Evolutionary conservation across 2,329 filamentous ascomycete genomes (phyloP), one percentile per base, ranked within the genome.

Genomic region (Penicillium sp.): DNA sequence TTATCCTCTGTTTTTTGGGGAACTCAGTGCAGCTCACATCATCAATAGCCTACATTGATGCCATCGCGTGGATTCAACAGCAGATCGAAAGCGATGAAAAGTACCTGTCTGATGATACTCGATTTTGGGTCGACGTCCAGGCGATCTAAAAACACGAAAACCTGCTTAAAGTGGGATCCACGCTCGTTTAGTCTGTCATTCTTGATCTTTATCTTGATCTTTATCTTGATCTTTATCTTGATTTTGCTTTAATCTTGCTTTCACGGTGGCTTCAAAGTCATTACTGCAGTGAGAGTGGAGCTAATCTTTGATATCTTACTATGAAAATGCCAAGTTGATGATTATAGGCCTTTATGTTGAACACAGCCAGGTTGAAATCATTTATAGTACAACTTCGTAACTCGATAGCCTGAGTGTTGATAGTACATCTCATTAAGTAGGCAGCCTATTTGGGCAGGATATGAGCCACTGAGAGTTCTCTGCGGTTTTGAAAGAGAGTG

Each of bases 91-190:
- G 63, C 29, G 50, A 65, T 26, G 6, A 53, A 2, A 63, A 58
- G 55, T 70, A 72, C 47, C 56, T 61, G 51, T 66, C 55, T 45
- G 71, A 73, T 52, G 69, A 73, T 64, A 72, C 70, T 47, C 64
- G 71, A 5, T 72, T 72, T 58, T 73, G 65, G 67, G 69, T 70
- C 8, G 29, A 56, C 5, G 53, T 56, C 11, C 53, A 44, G 8
- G 41, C 53, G 54, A 60, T 60, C 19, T 30, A 53, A 23, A 26
- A 15, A 2, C 8, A 26, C 3, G 26, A 26, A 15, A 5, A 1
- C 35, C 35, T 17, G 35, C 35, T 5, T 15, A 9, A 15, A 41
- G 8, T 5, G 35, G 35, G 35, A 15, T 13, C 15, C 35, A 3
- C 35, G 11, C 11, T 41, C 5, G 11, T 41, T 13, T 15, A 41